Base-by-base conservation (phyloP, 2,329 filamentous ascomycete genomes). In the Colletotrichum navitas region DNA sequence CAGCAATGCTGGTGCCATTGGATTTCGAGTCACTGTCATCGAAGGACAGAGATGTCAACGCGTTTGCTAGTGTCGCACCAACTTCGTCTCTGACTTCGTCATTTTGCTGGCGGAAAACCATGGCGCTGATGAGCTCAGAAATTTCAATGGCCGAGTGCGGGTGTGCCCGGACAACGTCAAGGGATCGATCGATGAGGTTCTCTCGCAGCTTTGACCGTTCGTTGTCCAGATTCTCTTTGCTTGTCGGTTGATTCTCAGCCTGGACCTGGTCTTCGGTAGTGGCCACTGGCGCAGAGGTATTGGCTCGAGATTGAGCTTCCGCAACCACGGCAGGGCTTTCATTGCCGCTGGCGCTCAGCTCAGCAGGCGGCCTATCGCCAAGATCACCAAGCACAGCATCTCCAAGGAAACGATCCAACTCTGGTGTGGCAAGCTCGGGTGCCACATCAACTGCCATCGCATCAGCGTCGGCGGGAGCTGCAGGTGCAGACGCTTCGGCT, bases 101-200 rank as follows among this genome's bases (percentile, higher is more conserved):
- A 80, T 87, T 75, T 80, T 87, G 74, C 81, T 89, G 79, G 88
- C 90, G 77, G 78, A 88, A 75, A 83, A 92, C 89, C 32, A 94
- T 91, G 4, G 92, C 91, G 47, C 89, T 89, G 66, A 99, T 95
- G 26, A 99, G 86, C 76, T 98, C 95, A 0, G 94, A 90, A 58
- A 99, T 86, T 78, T 98, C 95, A 76, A 98, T 96, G 0, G 96
- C 97, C 14, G 95, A 91, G 75, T 93, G 91, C 18, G 95, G 92
- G 76, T 98, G 95, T 47, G 92, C 91, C 79, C 95, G 93, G 64
- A 99, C 91, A 43, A 98, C 91, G 77, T 98, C 95, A 29, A 99
- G 85, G 74, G 93, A 97, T 69, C 94, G 92, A 76, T 98, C 95
- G 71, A 98, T 95, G 66, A 98, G 83, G 67, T 93, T 91, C 26